Base-by-base conservation (phyloP, 345 rosid species). In the Hibiscus syriacus region DNA sequence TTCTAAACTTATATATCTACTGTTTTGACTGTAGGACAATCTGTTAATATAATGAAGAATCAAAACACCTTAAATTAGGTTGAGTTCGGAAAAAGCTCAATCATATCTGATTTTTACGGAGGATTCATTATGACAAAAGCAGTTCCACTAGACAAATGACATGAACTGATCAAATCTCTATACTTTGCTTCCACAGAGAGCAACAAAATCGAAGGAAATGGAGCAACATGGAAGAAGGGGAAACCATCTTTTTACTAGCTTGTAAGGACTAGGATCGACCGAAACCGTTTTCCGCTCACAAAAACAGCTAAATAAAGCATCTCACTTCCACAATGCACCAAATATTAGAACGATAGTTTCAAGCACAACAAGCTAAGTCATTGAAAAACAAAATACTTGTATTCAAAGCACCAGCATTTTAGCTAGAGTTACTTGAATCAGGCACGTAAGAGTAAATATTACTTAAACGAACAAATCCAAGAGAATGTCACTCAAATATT, bases 361-460 rank as follows among this genome's bases (percentile, higher is more conserved):
- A 17, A 7, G 23, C 32, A 32, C 53, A 38, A 61, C 5, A 63
- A 43, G 53, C 5, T 63, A 43, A 63, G 0, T 26, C 67, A 26
- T 43, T 16, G 12, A 64, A 25, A 1, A 43, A 16, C 27, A 8
- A 8, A 14, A 36, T 0, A 22, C 10, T 43, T 63, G 13, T 16
- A 25, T 14, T 25, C 23, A 64, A 64, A 26, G 6, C 32, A 64
- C 36, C 23, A 45, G 22, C 67, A 43, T 43, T 63, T 45, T 17
- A 64, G 54, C 67, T 45, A 64, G 54, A 26, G 25, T 26, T 45
- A 64, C 55, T 64, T 45, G 36, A 64, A 45, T 64, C 23, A 45
- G 45, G 54, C 36, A 45, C 19, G 10, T 11, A 65, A 65, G 29
- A 17, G 1, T 12, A 23, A 32, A 30, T 36, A 20, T 19, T 10